phyloP scores from a whole-genome alignment of 257 asterid species.

The Rehmannia glutinosa region DNA sequence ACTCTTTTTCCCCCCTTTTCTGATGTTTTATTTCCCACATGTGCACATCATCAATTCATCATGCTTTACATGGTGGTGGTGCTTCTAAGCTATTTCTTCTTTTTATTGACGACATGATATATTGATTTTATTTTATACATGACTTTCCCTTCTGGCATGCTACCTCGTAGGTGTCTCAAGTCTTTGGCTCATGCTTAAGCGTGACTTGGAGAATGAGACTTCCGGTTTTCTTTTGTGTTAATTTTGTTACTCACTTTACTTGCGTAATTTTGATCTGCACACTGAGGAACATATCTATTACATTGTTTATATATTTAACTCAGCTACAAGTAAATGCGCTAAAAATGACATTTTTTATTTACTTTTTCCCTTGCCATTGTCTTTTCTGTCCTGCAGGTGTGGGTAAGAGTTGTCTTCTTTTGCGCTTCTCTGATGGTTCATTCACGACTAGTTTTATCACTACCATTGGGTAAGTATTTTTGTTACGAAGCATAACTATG shows the following conservation, averaged over 20 bases:
- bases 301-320: background rate
- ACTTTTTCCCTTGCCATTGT: conserved; percentile 73
- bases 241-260: background rate
- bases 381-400: background rate
- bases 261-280: background rate
- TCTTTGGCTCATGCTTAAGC: background rate
- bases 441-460: background rate
- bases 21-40: too few relatives aligned
- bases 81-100: background rate
- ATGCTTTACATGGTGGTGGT: too few relatives aligned
- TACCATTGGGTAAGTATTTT: background rate
- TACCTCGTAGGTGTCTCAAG: background rate
- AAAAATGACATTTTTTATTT: conserved; percentile 65
- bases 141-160: background rate
- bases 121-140: background rate
- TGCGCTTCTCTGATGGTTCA: background rate
- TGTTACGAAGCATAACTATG: background rate
- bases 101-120: background rate
- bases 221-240: background rate
- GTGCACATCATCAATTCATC: too few relatives aligned
- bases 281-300: background rate
- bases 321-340: background rate
- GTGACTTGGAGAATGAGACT: background rate
- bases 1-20: too few relatives aligned
- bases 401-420: background rate